phyloP scores from a whole-genome alignment of 1,284 basidiomycete species.

The Uromyces viciae-fabae region DNA sequence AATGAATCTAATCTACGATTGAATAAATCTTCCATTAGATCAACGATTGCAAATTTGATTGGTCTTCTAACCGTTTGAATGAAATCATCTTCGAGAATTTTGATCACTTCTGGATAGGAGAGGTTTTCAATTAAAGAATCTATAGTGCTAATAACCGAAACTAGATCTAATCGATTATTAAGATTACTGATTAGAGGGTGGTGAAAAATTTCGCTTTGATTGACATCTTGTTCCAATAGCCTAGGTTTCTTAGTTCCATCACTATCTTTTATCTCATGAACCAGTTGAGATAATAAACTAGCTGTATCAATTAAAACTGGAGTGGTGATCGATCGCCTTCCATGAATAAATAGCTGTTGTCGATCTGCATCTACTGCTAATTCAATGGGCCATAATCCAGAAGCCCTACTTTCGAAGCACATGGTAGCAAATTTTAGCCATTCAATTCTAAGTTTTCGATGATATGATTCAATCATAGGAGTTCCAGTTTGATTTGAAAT shows the following conservation, averaged over 20 bases:
- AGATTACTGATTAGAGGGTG: constrained; percentile 32
- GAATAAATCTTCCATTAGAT: constrained; percentile 32
- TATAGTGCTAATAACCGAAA: constrained; percentile 9
- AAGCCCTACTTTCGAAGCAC: constrained; percentile 39
- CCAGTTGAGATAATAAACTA: constrained; percentile 26
- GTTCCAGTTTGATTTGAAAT: constrained; percentile 73
- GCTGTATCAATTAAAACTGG: constrained; percentile 40
- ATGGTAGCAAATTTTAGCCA: constrained; percentile 44
- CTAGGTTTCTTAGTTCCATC: background rate
- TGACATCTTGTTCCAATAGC: constrained; percentile 19
- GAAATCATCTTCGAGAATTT: constrained; percentile 38
- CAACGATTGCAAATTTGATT: constrained; percentile 16
- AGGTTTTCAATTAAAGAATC: constrained; percentile 1
- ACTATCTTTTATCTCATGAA: background rate
- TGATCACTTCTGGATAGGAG: constrained; percentile 15
- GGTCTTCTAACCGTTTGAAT: constrained; percentile 20
- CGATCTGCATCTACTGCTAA: constrained; percentile 37
- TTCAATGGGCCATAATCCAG: constrained; percentile 36
- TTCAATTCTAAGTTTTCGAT: constrained; percentile 36
- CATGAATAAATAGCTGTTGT: constrained; percentile 30
- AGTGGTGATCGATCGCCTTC: constrained; percentile 41
- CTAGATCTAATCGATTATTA: constrained; percentile 30
- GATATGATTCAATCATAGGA: constrained; percentile 68
- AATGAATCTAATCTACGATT: constrained; percentile 23
- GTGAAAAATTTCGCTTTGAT: constrained; percentile 11